phyloP scores from a whole-genome alignment of 1,284 basidiomycete genomes.

The Marasmius oreades region DNA sequence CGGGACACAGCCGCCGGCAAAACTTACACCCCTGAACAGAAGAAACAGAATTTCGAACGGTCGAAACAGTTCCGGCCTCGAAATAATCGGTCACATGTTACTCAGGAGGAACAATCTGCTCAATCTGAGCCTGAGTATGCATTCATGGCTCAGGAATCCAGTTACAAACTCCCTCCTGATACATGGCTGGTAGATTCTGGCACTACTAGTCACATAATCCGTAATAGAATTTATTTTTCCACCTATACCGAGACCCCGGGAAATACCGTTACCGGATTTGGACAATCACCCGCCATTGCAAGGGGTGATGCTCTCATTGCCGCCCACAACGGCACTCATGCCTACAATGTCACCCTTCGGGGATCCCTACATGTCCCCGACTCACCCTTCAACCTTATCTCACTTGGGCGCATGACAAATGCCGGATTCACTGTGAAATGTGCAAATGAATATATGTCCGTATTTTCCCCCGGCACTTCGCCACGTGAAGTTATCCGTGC shows the following conservation, averaged over 20 bases:
- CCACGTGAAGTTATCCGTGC: neutral
- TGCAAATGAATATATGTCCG: slow-evolving; percentile 4
- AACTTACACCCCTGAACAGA: too few relatives aligned
- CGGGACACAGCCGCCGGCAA: too few relatives aligned
- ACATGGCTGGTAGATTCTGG: slow-evolving; percentile 10
- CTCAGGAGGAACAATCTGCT: too few relatives aligned
- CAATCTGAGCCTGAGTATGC: too few relatives aligned
- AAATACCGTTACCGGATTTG: slow-evolving; percentile 8
- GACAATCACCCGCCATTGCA: neutral
- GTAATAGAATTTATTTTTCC: slow-evolving; percentile 3
- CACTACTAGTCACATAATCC: slow-evolving; percentile 8
- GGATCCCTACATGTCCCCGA: slow-evolving; percentile 29
- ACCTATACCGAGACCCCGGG: neutral
- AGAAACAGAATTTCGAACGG: too few relatives aligned
- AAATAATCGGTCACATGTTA: too few relatives aligned
- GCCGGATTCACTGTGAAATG: slow-evolving; percentile 13
- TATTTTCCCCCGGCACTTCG: neutral
- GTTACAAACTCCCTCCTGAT: neutral
- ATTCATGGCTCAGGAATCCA: neutral
- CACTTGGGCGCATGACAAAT: slow-evolving; percentile 23
- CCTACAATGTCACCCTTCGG: slow-evolving; percentile 19
- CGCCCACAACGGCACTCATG: neutral
- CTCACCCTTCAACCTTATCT: slow-evolving; percentile 31
- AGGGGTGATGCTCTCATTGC: neutral
- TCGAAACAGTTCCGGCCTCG: too few relatives aligned